Evolutionary conservation across 116 monocot genomes (phyloP).

Genomic region (Iris pallida): DNA sequence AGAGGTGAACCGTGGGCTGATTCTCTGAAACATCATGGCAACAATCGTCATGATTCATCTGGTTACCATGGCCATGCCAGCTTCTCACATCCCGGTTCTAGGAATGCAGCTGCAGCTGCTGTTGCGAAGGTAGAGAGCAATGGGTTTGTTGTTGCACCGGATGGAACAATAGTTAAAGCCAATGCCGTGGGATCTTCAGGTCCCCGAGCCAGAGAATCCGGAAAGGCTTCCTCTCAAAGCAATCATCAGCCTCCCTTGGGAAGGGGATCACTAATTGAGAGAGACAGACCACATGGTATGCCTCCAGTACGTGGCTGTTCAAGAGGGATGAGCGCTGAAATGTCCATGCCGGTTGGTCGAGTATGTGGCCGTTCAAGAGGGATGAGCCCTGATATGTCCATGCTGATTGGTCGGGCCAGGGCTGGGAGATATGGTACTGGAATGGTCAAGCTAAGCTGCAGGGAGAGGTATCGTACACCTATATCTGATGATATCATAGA

Average conservation of each 20-base stretch:
- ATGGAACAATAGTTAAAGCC: slow-evolving; percentile 74
- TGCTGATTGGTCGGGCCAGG: slow-evolving; percentile 20
- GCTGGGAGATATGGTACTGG: slow-evolving; percentile 31
- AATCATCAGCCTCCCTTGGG: slow-evolving; percentile 8
- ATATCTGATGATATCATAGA: slow-evolving; percentile 20
- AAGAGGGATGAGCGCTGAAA: slow-evolving; percentile 42
- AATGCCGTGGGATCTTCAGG: slow-evolving; percentile 13
- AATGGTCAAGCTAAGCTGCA: slow-evolving; percentile 10
- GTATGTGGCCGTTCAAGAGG: slow-evolving; percentile 36
- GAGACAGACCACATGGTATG: slow-evolving; percentile 26
- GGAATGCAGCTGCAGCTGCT: slow-evolving; percentile 70
- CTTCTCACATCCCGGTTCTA: slow-evolving; percentile 36
- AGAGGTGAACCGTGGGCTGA: slow-evolving; percentile 32
- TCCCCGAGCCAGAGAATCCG: slow-evolving; percentile 10
- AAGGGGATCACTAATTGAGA: slow-evolving; percentile 36
- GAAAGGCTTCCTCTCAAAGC: slow-evolving; percentile 18
- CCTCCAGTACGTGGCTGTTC: slow-evolving; percentile 10
- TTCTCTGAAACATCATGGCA: slow-evolving; percentile 15
- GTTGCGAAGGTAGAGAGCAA: slow-evolving; percentile 71
- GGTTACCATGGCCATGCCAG: slow-evolving; percentile 25
- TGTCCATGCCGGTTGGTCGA: slow-evolving; percentile 15
- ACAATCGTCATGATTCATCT: slow-evolving; percentile 32
- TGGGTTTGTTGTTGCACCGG: slow-evolving; percentile 80
- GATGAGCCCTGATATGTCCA: slow-evolving; percentile 31
- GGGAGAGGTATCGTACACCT: slow-evolving; percentile 31